Percentiles rank a stretch among this genome's conserved stretches.
Evolutionary conservation across 2,329 filamentous ascomycete genomes (phyloP).

Genomic region (Apiospora rasikravindrae): DNA sequence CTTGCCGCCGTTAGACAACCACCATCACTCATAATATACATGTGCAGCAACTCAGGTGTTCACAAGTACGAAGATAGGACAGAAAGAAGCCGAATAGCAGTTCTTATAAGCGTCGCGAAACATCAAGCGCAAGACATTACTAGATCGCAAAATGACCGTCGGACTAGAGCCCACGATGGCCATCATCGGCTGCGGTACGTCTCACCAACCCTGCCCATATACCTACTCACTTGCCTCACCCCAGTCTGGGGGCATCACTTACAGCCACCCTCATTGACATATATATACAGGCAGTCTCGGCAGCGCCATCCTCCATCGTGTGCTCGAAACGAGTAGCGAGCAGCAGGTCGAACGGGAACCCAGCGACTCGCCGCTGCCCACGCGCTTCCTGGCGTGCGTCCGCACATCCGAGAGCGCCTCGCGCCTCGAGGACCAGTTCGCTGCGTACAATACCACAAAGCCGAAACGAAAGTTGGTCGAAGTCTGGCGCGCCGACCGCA

Average conservation of each 20-base stretch:
- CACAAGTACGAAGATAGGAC: not conserved
- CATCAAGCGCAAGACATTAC: too few species aligned
- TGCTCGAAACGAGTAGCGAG: conserved; percentile 54
- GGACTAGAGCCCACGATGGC: conserved; percentile 68
- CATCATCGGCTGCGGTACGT: conserved; percentile 76
- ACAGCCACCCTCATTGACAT: not conserved
- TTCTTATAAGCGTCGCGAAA: too few species aligned
- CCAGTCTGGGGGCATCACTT: not conserved
- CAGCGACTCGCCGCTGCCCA: conserved; percentile 65
- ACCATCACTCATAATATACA: not conserved
- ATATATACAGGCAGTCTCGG: conserved; percentile 74
- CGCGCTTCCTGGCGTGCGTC: conserved; percentile 82
- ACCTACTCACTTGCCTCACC: not conserved
- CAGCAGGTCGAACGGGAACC: conserved; percentile 43
- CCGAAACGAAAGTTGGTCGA: conserved; percentile 66
- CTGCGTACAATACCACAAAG: conserved; percentile 31
- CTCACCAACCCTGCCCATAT: not conserved
- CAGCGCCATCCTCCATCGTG: conserved; percentile 80
- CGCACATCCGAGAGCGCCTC: conserved; percentile 70
- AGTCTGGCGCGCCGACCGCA: conserved; percentile 70
- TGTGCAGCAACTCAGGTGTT: not conserved
- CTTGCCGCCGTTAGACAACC: too few species aligned
- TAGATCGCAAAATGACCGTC: not conserved
- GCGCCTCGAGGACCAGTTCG: conserved; percentile 32
- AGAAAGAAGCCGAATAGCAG: not conserved